These are phyloP conservation scores for Geotrichum histeridarum DNA, from an alignment of 1,139 yeast genomes.

Conservation along the genomic window DNA sequence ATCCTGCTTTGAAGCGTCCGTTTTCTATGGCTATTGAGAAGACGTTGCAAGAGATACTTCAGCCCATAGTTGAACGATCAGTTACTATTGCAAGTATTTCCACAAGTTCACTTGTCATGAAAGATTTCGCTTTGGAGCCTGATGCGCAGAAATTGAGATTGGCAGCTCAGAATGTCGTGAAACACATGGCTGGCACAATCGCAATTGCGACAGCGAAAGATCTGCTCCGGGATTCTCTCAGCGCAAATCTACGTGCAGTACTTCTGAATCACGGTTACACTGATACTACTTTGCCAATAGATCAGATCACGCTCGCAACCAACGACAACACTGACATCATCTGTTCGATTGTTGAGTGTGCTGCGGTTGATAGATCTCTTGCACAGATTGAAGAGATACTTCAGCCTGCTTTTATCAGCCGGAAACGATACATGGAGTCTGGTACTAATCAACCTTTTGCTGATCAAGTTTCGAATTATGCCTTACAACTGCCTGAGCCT, in stretches of 20 bases:
- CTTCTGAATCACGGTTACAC: constrained; percentile 38
- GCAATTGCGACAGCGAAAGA: constrained; percentile 66
- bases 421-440: constrained; percentile 59
- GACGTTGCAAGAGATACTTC: constrained; percentile 82
- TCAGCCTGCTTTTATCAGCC: constrained; percentile 57
- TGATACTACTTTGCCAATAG: constrained; percentile 54
- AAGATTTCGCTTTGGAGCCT: constrained; percentile 88
- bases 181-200: constrained; percentile 56
- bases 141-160: constrained; percentile 70
- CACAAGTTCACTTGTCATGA: constrained; percentile 72
- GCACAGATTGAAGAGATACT: constrained; percentile 81
- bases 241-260: constrained; percentile 41
- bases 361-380: constrained; percentile 79
- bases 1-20: constrained; percentile 72
- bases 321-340: constrained; percentile 80
- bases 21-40: constrained; percentile 81
- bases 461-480: constrained; percentile 56
- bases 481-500: constrained; percentile 81
- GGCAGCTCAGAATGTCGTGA: constrained; percentile 66
- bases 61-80: constrained; percentile 86
- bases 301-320: constrained; percentile 67
- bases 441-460: constrained; percentile 60
- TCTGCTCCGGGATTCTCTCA: constrained; percentile 54
- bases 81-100: constrained; percentile 87
- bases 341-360: constrained; percentile 73